These are phyloP conservation scores for Lanmaoa rubissima DNA, from an alignment of 768 basidiomycete species.

Conservation along the genomic window DNA sequence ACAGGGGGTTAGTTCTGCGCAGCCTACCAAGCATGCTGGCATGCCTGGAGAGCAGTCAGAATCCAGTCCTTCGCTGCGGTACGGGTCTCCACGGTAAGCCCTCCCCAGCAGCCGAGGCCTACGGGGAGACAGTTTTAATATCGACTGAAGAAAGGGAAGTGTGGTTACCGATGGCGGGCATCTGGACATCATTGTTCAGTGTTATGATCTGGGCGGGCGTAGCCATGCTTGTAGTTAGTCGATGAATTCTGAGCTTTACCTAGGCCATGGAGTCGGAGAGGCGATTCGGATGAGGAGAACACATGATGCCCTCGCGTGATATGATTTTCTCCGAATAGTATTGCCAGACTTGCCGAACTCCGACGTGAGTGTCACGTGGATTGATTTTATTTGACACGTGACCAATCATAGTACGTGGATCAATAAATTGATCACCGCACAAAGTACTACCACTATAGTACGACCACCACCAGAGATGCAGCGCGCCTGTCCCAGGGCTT, in stretches of 20 bases:
- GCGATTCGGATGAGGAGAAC: background rate
- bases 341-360: too few species aligned
- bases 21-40: background rate
- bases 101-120: background rate
- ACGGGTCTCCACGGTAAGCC: background rate
- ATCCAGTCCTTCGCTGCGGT: background rate
- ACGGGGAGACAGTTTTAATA: background rate
- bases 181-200: background rate
- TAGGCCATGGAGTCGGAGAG: too few species aligned
- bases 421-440: background rate
- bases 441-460: background rate
- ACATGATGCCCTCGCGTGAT: background rate
- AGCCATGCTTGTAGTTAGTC: background rate
- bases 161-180: constrained; percentile 2
- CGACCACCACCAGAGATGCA: constrained; percentile 16
- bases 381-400: constrained; percentile 17
- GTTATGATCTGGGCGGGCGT: background rate
- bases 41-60: background rate
- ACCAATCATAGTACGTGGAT: constrained; percentile 16
- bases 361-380: constrained; percentile 16
- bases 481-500: constrained; percentile 24
- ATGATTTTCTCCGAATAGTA: background rate
- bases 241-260: background rate
- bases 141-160: background rate
- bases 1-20: background rate